Conservation (phyloP, 73 alveolate species). For the Halteria grandinella region DNA sequence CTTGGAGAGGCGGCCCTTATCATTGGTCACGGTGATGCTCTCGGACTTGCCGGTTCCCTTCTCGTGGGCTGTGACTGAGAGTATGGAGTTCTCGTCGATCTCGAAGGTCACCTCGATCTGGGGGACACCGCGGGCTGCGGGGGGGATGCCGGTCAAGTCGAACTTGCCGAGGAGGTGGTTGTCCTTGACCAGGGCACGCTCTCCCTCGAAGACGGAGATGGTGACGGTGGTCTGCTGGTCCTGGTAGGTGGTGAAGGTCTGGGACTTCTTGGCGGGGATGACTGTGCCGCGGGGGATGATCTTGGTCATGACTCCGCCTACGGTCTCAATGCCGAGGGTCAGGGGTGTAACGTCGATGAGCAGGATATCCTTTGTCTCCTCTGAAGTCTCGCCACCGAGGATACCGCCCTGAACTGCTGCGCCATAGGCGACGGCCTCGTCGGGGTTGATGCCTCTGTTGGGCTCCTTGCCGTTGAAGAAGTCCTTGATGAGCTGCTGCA, state of each 20-base stretch:
- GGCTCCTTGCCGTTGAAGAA: constrained; percentile 99
- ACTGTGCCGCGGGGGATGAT: constrained; percentile 97
- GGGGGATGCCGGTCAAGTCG: constrained; percentile 96
- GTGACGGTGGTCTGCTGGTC: constrained; percentile 95
- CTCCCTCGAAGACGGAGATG: constrained; percentile 97
- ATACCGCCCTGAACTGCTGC: constrained; percentile 99
- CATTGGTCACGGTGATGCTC: constrained; percentile 96
- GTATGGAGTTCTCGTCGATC: constrained; percentile 91
- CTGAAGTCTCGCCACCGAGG: constrained; percentile 94
- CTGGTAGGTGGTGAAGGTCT: constrained; percentile 97
- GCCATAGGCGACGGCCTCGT: constrained; percentile 99
- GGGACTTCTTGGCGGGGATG: constrained; percentile 98
- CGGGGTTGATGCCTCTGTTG: constrained; percentile 98
- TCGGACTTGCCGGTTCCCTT: constrained; percentile 91
- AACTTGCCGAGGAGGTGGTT: constrained; percentile 97
- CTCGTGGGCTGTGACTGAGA: constrained; percentile 91
- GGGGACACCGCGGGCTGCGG: constrained; percentile 98
- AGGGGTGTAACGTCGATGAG: constrained; percentile 98
- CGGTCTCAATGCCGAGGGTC: constrained; percentile 98
- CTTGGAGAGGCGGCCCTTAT: constrained; percentile 95
- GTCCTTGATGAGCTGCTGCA: constrained; percentile 94
- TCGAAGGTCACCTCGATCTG: constrained; percentile 96
- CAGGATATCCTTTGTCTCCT: constrained; percentile 89
- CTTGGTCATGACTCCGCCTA: constrained; percentile 99
- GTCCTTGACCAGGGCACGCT: constrained; percentile 97